Conservation (phyloP, 2,329 filamentous ascomycete genomes). For the Curvularia lunata region DNA sequence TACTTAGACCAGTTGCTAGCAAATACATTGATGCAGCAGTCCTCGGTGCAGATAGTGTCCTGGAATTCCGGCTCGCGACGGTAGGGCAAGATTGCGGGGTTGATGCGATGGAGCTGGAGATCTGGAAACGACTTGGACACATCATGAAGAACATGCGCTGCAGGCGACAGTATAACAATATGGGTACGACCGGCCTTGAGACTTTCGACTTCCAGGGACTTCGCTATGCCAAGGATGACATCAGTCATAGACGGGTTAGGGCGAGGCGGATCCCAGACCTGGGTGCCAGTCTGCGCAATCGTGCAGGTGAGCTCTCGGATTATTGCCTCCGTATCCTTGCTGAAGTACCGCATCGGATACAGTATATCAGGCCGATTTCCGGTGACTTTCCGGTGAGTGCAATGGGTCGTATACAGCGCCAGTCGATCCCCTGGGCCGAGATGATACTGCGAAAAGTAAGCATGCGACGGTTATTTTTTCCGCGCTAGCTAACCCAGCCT, state of each 20-base stretch:
- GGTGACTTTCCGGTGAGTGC: conserved; percentile 35
- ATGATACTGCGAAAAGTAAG: conserved; percentile 20
- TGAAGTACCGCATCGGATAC: conserved; percentile 27
- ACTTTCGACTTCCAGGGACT: conserved; percentile 24
- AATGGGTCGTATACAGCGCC: conserved; percentile 42
- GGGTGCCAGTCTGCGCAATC: conserved; percentile 30
- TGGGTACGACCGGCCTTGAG: conserved; percentile 32
- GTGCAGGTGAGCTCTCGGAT: conserved; percentile 27
- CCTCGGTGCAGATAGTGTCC: conserved; percentile 23
- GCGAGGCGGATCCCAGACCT: conserved; percentile 35
- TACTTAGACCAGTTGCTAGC: conserved; percentile 36
- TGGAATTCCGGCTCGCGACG: conserved; percentile 16
- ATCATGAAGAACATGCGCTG: conserved; percentile 28
- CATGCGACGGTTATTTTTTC: not conserved
- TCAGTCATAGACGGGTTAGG: conserved; percentile 40
- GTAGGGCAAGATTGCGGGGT: conserved; percentile 35
- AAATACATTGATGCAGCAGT: conserved; percentile 37
- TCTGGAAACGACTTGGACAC: conserved; percentile 30
- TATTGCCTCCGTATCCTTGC: conserved; percentile 21
- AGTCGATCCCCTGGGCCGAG: conserved; percentile 33
- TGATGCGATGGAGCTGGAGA: conserved; percentile 38
- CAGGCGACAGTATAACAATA: conserved; percentile 37
- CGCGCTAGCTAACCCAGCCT: not conserved
- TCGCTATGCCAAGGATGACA: conserved; percentile 33
- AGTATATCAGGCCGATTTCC: conserved; percentile 36